Evolutionary conservation across 2,329 filamentous ascomycete species (phyloP), one percentile per base, ranked within the genome.

Genomic region (Ophiostoma novo-ulmi): DNA sequence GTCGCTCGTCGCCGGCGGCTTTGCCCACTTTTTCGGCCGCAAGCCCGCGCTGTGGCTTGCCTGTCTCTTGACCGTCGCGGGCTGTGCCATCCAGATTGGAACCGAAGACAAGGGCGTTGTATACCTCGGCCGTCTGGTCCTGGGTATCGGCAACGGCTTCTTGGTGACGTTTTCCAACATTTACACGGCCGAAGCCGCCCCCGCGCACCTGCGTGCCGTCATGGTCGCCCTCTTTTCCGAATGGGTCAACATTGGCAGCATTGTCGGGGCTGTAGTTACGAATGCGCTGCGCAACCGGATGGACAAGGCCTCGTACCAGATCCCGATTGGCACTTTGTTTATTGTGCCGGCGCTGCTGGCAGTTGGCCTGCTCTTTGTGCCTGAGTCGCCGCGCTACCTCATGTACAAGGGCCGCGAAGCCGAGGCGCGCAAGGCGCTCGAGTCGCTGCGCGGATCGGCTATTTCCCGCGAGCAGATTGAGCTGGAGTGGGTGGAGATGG

Each of bases 181-280:
- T 36, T 84, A 84, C 73, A 82, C 81, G 10, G 81, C 81, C 20
- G 84, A 86, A 73, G 80, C 79, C 4, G 78, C 82, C 1, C 82
- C 82, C 0, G 79, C 81, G 0, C 82, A 84, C 74, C 72, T 75
- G 55, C 73, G 74, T 22, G 74, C 73, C 58, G 72, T 75, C 68
- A 68, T 74, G 69, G 72, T 74, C 20, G 73, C 70, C 17, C 71
- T 73, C 39, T 75, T 71, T 38, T 69, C 71, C 11, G 72, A 73
- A 41, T 75, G 74, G 74, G 73, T 75, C 58, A 74, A 73, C 67
- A 68, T 75, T 7, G 74, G 74, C 35, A 72, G 68, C 66, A 74
- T 75, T 52, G 39, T 74, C 44, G 73, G 72, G 38, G 31, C 72
- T 20, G 63, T 48, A 14, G 70, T 74, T 14, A 73, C 72, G 39